These are phyloP conservation scores for Rostrohypoxylon terebratum DNA, from an alignment of 495 filamentous ascomycete species.

Conservation along the genomic window DNA sequence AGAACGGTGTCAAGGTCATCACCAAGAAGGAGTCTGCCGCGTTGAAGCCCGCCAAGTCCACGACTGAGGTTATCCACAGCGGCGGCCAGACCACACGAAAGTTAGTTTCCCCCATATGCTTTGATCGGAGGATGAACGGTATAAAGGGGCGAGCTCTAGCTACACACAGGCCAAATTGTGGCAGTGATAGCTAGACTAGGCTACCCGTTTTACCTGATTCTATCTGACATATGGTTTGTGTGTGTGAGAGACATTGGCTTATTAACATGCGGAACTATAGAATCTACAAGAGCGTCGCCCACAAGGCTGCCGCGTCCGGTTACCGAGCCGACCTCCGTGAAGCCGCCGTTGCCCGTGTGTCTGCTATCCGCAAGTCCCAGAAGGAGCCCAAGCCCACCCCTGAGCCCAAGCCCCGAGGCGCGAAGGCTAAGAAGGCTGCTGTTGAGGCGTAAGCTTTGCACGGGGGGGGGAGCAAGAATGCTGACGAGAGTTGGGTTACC, in stretches of 20 bases:
- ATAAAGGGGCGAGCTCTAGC: background rate
- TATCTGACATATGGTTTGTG: background rate
- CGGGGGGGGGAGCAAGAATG: slow-evolving; percentile 28
- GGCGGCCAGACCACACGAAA: slow-evolving; percentile 78
- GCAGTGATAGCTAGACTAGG: background rate
- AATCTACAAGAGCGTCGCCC: slow-evolving; percentile 88
- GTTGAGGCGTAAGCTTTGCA: slow-evolving; percentile 51
- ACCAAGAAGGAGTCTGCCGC: slow-evolving; percentile 82
- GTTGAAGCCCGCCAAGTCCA: slow-evolving; percentile 76
- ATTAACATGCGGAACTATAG: slow-evolving; percentile 60
- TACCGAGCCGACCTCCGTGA: slow-evolving; percentile 90
- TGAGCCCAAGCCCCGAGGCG: slow-evolving; percentile 79
- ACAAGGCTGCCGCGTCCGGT: slow-evolving; percentile 78
- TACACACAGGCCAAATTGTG: background rate
- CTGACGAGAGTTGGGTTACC: slow-evolving; percentile 20
- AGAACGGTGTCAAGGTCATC: slow-evolving; percentile 77
- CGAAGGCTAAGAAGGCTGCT: slow-evolving; percentile 82
- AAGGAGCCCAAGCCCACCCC: slow-evolving; percentile 78
- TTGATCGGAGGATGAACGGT: background rate
- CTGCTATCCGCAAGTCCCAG: slow-evolving; percentile 84
- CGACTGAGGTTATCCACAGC: slow-evolving; percentile 72
- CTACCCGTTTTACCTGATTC: background rate
- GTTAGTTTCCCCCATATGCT: slow-evolving; percentile 65
- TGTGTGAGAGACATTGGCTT: slow-evolving; percentile 21
- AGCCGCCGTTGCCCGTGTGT: slow-evolving; percentile 88